Percentiles rank a stretch among this genome's conserved stretches.
These are phyloP conservation scores for Cercospora berteroae DNA, from an alignment of 2,329 filamentous ascomycete genomes.

Conservation along the genomic window DNA sequence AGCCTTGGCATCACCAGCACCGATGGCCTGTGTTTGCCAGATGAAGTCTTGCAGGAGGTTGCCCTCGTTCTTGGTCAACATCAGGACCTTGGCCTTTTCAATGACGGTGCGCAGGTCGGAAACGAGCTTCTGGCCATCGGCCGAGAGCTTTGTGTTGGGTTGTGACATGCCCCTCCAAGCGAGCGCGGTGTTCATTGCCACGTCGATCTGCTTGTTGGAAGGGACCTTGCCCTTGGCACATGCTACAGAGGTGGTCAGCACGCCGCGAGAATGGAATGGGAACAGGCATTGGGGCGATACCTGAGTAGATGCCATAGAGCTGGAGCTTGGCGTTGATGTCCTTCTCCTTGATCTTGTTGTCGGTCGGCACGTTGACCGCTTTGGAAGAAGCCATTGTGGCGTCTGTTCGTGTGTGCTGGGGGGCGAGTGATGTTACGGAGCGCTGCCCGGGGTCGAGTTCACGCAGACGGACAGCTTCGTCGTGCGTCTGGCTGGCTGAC, in stretches of 20 bases:
- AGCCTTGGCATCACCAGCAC: constrained; percentile 58
- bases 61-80: constrained; percentile 92
- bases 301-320: constrained; percentile 79
- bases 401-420: not conserved
- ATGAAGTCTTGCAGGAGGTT: constrained; percentile 95
- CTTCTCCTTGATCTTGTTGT: constrained; percentile 72
- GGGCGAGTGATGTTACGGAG: not conserved
- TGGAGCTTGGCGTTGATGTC: constrained; percentile 93
- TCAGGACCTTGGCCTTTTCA: constrained; percentile 75
- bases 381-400: constrained; percentile 33
- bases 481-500: not conserved
- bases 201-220: constrained; percentile 93
- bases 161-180: constrained; percentile 65
- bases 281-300: not conserved
- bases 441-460: not conserved
- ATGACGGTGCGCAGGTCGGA: constrained; percentile 76
- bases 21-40: constrained; percentile 82
- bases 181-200: constrained; percentile 86
- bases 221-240: constrained; percentile 89
- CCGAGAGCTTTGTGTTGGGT: constrained; percentile 74
- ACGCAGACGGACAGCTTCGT: not conserved
- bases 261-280: constrained; percentile 43
- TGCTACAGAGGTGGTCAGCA: constrained; percentile 47
- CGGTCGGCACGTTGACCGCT: constrained; percentile 69
- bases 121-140: constrained; percentile 77